Conservation (phyloP, 352 stramenopile genomes). For the Globisporangium uncinulatum region DNA sequence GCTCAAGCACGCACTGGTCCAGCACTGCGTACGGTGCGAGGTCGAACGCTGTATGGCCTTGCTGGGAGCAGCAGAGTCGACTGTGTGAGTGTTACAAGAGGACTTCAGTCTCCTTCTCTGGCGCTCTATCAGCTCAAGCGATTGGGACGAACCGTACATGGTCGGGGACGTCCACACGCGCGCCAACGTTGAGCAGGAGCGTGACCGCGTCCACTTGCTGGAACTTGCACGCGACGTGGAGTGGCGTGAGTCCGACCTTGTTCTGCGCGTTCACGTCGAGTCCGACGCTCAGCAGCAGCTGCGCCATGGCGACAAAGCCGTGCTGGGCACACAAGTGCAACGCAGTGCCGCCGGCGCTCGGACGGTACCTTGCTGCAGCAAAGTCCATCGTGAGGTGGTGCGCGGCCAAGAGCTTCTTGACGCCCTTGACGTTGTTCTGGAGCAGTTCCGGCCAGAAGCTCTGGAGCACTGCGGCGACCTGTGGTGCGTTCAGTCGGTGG, state of each 20-base stretch:
- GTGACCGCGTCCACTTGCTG: constrained; percentile 24
- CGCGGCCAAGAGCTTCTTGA: constrained; percentile 34
- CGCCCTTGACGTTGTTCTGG: constrained; percentile 37
- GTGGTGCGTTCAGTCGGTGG: constrained; percentile 40
- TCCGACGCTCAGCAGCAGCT: constrained; percentile 33
- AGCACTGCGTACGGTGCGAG: constrained; percentile 37
- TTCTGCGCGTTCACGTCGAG: constrained; percentile 34
- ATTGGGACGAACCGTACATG: constrained; percentile 19
- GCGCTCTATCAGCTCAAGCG: too few species aligned
- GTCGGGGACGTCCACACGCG: constrained; percentile 43
- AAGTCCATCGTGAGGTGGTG: constrained; percentile 38
- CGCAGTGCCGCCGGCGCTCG: constrained; percentile 35
- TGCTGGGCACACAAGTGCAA: constrained; percentile 55
- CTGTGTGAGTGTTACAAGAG: too few species aligned
- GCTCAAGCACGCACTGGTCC: constrained; percentile 31
- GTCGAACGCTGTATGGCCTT: constrained; percentile 43
- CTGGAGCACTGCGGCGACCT: constrained; percentile 36
- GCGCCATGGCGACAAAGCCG: constrained; percentile 31
- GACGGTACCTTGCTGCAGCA: constrained; percentile 25
- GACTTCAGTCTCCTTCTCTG: too few species aligned
- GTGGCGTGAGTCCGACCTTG: constrained; percentile 49
- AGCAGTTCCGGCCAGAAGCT: constrained; percentile 47
- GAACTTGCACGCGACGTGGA: constrained; percentile 58
- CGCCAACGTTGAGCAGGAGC: constrained; percentile 31
- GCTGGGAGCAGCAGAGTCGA: constrained; percentile 9